Evolutionary conservation across 108 stramenopile genomes (phyloP).

Genomic region (Pinguiococcus pyrenoidosus): DNA sequence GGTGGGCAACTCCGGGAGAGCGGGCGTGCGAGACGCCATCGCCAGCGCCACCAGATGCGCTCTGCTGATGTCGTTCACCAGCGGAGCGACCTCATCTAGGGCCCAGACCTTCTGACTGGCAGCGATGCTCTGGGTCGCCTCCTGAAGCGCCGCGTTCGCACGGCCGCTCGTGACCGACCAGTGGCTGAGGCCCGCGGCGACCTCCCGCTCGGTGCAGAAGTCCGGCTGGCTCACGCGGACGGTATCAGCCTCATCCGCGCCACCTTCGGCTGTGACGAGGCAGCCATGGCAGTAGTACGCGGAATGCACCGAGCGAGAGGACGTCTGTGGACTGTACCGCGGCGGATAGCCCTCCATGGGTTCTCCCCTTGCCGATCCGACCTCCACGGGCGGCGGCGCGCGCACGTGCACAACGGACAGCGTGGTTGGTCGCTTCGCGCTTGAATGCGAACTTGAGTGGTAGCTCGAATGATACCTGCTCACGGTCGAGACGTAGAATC

Average conservation of each 20-base stretch:
- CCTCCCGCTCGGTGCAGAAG: slow-evolving; percentile 6
- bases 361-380: no score
- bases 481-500: slow-evolving; percentile 22
- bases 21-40: no score
- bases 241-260: background rate
- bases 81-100: no score
- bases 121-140: slow-evolving; percentile 1
- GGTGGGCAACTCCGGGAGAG: no score
- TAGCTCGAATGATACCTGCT: no score
- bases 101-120: background rate
- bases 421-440: no score
- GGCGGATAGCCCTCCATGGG: slow-evolving; percentile 10
- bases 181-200: background rate
- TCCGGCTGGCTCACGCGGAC: slow-evolving; percentile 6
- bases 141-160: slow-evolving; percentile 8
- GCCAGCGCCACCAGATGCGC: no score
- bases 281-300: slow-evolving; percentile 6
- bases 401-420: no score
- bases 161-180: background rate
- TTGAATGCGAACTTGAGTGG: no score
- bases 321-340: background rate
- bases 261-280: slow-evolving; percentile 4
- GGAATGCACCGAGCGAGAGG: slow-evolving; percentile 1
- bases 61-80: no score
- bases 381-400: no score